Evolutionary conservation across 371 early-diverging fungal genomes (phyloP), one percentile per base, ranked within the genome.

Genomic region (Batkoa obscura): DNA sequence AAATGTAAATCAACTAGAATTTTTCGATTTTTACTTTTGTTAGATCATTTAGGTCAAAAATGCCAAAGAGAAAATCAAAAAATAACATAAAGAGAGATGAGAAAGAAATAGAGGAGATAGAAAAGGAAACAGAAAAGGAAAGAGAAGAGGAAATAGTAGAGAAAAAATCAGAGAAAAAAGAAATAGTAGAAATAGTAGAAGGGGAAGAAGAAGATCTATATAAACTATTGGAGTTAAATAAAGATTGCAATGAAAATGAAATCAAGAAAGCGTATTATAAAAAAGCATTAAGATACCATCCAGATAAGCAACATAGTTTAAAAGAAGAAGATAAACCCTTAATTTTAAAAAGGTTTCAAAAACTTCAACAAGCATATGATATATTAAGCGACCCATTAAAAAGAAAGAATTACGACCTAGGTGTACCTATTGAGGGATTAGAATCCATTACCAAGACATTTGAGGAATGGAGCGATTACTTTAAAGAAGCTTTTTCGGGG

Each of bases 211-310:
- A 50, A 46, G 47, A 46, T 4, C 50, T 50, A 31, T 50, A 50
- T 36, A 12, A 23, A 10, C 13, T 30, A 10, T 34, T 50, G 3
- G 4, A 34, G 17, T 34, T 50, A 12, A 34, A 50, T 5, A 50
- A 50, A n/a, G 34, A 50, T 34, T 50, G 50, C 34, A 34, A 50
- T 50, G 36, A 36, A 3, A 50, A 38, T 5, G 60, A 52, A 35
- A 81, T 95, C 59, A 90, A 88, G 62, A 88, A 87, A 63, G 88
- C 97, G 3, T 97, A 91, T 72, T 82, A 88, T 55, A 92, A 89
- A 70, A 76, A 84, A 12, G 89, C 88, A 2, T 70, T 90, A 50
- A 73, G 80, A 70, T 80, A 84, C 66, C 93, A 93, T 62, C 93
- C 92, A 17, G 88, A 86, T 67, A 80, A 90, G 71, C 76, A 76